Conservation (phyloP, 257 asterid species). For the Cruciata laevipes region DNA sequence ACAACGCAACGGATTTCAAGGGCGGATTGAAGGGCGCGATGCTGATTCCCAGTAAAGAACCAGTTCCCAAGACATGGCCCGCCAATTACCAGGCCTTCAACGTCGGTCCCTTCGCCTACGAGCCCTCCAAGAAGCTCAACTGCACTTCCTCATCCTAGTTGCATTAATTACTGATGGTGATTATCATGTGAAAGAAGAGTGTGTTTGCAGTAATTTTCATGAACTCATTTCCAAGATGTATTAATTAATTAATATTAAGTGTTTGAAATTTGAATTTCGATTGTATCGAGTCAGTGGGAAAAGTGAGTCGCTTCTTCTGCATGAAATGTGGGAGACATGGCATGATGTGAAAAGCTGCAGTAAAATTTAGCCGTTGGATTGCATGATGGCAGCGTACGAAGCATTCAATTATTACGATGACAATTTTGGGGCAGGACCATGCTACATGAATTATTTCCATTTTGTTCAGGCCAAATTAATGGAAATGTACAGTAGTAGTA, state of each 20-base stretch:
- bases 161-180: background rate
- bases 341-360: constrained; percentile 6
- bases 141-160: background rate
- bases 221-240: background rate
- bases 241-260: no score
- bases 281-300: background rate
- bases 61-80: background rate
- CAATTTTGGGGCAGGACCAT: background rate
- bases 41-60: background rate
- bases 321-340: background rate
- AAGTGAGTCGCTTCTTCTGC: background rate
- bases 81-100: background rate
- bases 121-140: background rate
- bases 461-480: no score
- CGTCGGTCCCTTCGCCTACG: background rate
- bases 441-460: background rate
- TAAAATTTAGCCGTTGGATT: background rate
- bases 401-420: background rate
- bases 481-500: no score
- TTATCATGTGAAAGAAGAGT: background rate
- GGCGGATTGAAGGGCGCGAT: background rate
- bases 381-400: background rate
- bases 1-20: background rate
- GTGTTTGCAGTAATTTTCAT: background rate
- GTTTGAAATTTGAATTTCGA: background rate